Base-by-base conservation (phyloP, 345 rosid species). In the Euclidium syriacum region DNA sequence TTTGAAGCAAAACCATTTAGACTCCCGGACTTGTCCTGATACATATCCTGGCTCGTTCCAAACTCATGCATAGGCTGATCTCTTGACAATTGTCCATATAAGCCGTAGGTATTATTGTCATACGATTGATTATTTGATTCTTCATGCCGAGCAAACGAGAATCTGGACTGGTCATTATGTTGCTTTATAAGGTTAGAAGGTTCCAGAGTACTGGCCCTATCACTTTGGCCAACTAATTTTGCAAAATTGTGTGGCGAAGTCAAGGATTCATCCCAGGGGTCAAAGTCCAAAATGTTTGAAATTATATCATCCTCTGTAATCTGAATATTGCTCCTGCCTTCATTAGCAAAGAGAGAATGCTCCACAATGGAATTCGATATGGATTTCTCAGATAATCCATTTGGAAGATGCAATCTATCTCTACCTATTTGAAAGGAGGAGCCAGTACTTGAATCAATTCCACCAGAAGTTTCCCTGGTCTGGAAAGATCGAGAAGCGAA, bases 121-220 rank as follows among this genome's bases (percentile, higher is more conserved):
- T 52, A 62, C 26, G 56, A 52, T 57, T 75, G 86, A 60, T 70
- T 67, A 47, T 58, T 78, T 1, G 80, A 62, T 22, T 78, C 91
- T 19, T 87, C 95, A 52, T 84, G 84, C 64, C 96, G 75, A 0
- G 98, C 96, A 70, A 87, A 87, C 18, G 95, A 87, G 76, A 92
- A 89, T 68, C 91, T 82, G 46, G 96, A 89, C 73, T 92, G 94
- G 54, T 48, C 71, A 51, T 74, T 85, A 55, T 72, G 78, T 63
- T 79, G 91, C 74, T 85, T 85, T 77, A 80, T 64, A 7, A 77
- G 68, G 71, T 68, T 67, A 2, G 85, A 70, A 59, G 70, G 43
- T 60, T 72, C 75, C 35, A 73, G 73, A 25, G 84, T 68, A 62
- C 73, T 79, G 27, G 80, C 55, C 20, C 74, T 80, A 39, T 85